Percentiles rank a stretch among this genome's conserved stretches.
Conservation (phyloP, 495 filamentous ascomycete genomes). For the Trichoderma erinaceum region DNA sequence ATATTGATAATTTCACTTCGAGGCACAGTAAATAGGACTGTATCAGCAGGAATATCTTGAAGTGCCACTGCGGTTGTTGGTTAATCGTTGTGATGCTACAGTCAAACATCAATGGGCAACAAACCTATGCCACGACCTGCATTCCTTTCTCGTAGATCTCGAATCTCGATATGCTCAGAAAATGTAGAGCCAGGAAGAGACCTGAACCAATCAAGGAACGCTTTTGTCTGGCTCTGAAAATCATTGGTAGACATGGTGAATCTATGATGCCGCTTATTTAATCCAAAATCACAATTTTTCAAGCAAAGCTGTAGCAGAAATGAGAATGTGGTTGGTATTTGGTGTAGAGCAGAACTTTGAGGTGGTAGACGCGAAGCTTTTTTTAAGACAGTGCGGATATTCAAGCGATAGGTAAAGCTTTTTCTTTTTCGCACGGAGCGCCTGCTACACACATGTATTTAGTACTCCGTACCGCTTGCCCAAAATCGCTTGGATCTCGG, state of each 20-base stretch:
- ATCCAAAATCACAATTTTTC: not conserved
- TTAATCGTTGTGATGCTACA: not conserved
- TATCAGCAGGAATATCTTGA: constrained; percentile 38
- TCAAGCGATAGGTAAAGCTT: too few relatives aligned
- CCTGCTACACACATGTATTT: too few relatives aligned
- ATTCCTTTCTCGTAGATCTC: constrained; percentile 33
- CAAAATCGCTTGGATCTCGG: too few relatives aligned
- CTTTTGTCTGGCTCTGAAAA: constrained; percentile 31
- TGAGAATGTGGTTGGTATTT: too few relatives aligned
- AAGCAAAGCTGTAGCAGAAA: too few relatives aligned
- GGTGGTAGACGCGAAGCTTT: too few relatives aligned
- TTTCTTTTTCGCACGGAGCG: too few relatives aligned
- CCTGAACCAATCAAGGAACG: constrained; percentile 41
- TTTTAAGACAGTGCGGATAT: too few relatives aligned
- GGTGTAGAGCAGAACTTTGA: too few relatives aligned
- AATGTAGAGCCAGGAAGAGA: constrained; percentile 41
- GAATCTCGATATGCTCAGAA: constrained; percentile 36
- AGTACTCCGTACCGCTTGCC: too few relatives aligned
- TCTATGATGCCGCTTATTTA: not conserved
- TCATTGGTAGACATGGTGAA: constrained; percentile 23
- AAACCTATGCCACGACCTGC: constrained; percentile 43
- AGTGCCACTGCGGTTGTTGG: constrained; percentile 32
- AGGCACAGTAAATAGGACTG: constrained; percentile 44
- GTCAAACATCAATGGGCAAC: not conserved
- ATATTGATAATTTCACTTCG: constrained; percentile 38